phyloP scores from a whole-genome alignment of 2,329 filamentous ascomycete genomes.

The Diaporthe eres region DNA sequence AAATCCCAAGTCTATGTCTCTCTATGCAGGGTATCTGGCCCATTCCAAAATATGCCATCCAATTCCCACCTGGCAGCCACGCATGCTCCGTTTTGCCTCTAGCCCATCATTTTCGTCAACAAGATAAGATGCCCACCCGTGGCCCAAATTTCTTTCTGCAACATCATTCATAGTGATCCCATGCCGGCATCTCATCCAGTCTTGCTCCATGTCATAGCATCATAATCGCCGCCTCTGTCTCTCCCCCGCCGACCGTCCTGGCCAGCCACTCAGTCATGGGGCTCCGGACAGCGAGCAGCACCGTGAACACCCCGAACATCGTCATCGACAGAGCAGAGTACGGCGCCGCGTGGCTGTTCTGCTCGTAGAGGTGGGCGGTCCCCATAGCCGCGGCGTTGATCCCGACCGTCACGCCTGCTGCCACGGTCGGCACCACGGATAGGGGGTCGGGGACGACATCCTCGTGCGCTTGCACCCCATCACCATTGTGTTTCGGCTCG shows the following conservation, averaged over 20 bases:
- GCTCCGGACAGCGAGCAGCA: conserved; percentile 65
- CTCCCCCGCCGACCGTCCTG: conserved; percentile 46
- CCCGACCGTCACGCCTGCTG: conserved; percentile 66
- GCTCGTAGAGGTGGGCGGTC: conserved; percentile 69
- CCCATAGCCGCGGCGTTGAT: conserved; percentile 74
- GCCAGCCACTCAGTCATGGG: conserved; percentile 59
- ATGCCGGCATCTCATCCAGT: no score
- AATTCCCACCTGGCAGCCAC: background rate
- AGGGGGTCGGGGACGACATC: background rate
- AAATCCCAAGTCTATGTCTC: conserved; percentile 14
- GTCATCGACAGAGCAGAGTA: conserved; percentile 72
- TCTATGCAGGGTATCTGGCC: conserved; percentile 35
- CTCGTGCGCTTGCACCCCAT: no score
- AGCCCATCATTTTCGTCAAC: background rate
- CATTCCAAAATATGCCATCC: background rate
- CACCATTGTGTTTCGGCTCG: no score
- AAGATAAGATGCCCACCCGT: background rate
- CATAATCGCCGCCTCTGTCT: conserved; percentile 37
- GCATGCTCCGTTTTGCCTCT: background rate
- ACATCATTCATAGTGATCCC: background rate
- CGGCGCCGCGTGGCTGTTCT: conserved; percentile 65
- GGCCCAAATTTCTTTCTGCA: background rate
- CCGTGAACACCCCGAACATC: conserved; percentile 68
- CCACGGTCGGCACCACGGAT: conserved; percentile 58
- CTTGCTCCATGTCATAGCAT: background rate